Conservation (phyloP, 2,329 filamentous ascomycete species). For the Aaosphaeria arxii region DNA sequence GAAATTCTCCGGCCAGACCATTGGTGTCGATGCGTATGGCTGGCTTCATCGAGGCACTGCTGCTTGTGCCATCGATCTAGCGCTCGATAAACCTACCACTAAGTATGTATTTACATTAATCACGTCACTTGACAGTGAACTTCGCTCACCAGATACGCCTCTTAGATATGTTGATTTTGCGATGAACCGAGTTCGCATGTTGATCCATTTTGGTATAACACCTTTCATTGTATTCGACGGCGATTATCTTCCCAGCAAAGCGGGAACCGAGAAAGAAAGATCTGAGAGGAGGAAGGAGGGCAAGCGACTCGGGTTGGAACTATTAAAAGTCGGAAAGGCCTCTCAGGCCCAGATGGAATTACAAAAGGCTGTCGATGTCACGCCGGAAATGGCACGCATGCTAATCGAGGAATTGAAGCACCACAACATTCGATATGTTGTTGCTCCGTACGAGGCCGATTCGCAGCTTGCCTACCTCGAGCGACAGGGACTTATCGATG, state of each 20-base stretch:
- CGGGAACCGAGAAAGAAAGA: slow-evolving; percentile 76
- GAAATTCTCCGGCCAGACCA: slow-evolving; percentile 80
- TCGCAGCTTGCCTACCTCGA: slow-evolving; percentile 96
- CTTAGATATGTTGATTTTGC: slow-evolving; percentile 82
- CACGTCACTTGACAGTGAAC: neutral
- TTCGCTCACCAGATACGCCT: slow-evolving; percentile 8
- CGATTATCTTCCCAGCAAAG: slow-evolving; percentile 91
- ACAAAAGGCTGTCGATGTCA: slow-evolving; percentile 94
- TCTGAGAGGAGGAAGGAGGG: slow-evolving; percentile 73
- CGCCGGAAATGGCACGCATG: slow-evolving; percentile 88
- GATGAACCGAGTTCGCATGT: slow-evolving; percentile 89
- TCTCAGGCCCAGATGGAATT: slow-evolving; percentile 80
- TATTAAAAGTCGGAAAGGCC: slow-evolving; percentile 77
- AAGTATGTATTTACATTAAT: slow-evolving; percentile 57
- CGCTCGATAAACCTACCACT: slow-evolving; percentile 79
- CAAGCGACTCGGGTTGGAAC: slow-evolving; percentile 70
- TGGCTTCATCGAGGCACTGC: slow-evolving; percentile 95
- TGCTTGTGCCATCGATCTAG: slow-evolving; percentile 86
- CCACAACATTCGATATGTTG: slow-evolving; percentile 76
- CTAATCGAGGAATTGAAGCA: slow-evolving; percentile 90
- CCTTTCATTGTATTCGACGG: slow-evolving; percentile 97
- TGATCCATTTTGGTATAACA: slow-evolving; percentile 87
- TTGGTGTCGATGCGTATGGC: slow-evolving; percentile 96
- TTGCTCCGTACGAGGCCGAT: slow-evolving; percentile 96
- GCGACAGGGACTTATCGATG: slow-evolving; percentile 75